These are phyloP conservation scores for Leptodermis oblonga DNA, from an alignment of 257 asterid genomes.

Conservation along the genomic window DNA sequence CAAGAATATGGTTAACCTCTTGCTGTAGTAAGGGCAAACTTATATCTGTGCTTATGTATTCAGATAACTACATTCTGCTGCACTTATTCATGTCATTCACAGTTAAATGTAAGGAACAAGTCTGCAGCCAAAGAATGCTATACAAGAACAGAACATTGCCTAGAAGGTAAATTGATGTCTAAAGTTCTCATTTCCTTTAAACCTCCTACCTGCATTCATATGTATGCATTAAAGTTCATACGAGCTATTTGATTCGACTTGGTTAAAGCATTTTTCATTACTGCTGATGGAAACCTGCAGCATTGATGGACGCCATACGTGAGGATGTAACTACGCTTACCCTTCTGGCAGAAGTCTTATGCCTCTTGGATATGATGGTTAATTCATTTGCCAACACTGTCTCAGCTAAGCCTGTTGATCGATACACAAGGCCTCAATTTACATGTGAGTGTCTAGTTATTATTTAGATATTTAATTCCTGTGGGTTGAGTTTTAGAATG, in stretches of 20 bases:
- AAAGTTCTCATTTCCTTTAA: slow-evolving; percentile 7
- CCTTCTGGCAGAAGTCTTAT: slow-evolving; percentile 84
- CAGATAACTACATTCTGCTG: slow-evolving; percentile 19
- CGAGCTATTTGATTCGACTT: background rate
- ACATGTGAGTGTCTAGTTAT: slow-evolving; percentile 50
- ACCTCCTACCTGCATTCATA: background rate
- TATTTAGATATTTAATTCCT: slow-evolving; percentile 14
- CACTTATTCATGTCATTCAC: slow-evolving; percentile 23
- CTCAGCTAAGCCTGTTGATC: slow-evolving; percentile 89
- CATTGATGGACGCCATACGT: slow-evolving; percentile 70
- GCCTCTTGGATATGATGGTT: slow-evolving; percentile 96
- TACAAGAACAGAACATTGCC: slow-evolving; percentile 74
- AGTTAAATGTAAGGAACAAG: slow-evolving; percentile 93
- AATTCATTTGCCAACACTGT: slow-evolving; percentile 93
- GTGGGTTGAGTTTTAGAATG: slow-evolving; percentile 19
- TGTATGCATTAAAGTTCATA: slow-evolving; percentile 4
- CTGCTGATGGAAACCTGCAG: slow-evolving; percentile 45
- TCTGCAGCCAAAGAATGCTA: slow-evolving; percentile 96
- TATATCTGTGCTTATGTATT: background rate
- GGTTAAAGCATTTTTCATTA: slow-evolving; percentile 5
- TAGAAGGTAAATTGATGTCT: slow-evolving; percentile 61
- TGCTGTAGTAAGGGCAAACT: background rate
- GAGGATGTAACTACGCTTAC: slow-evolving; percentile 79
- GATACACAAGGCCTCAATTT: slow-evolving; percentile 83
- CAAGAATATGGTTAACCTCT: background rate